These are phyloP conservation scores for Strobilomyces dryophilus DNA, from an alignment of 768 basidiomycete species.

Conservation along the genomic window DNA sequence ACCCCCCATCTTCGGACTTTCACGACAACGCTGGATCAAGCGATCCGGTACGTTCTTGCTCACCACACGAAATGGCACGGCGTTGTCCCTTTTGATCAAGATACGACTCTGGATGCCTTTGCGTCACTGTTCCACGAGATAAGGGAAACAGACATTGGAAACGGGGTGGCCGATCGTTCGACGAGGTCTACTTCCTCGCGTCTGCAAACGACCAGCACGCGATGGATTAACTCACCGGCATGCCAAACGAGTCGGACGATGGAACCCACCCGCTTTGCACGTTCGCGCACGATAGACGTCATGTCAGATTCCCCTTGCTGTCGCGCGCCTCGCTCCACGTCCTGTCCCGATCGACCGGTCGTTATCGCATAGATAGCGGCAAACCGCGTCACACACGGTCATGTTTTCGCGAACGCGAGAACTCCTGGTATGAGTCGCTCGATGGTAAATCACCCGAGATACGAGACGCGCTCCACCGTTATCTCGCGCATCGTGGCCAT, in stretches of 20 bases:
- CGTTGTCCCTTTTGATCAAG: neutral
- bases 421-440: neutral
- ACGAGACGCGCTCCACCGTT: neutral
- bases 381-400: neutral
- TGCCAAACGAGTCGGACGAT: neutral
- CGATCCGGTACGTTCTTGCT: too few species aligned
- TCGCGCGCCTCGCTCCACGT: neutral
- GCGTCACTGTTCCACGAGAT: neutral
- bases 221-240: neutral
- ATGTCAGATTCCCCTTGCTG: neutral
- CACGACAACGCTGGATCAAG: too few species aligned
- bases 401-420: neutral
- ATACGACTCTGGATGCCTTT: neutral
- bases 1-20: too few species aligned
- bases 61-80: neutral
- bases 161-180: neutral
- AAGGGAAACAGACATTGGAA: neutral
- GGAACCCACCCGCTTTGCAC: neutral
- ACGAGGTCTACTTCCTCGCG: neutral
- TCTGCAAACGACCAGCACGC: too few species aligned
- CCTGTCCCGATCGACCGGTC: neutral
- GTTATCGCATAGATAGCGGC: slow-evolving; percentile 1
- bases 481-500: neutral
- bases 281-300: neutral
- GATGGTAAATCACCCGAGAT: slow-evolving; percentile 1